Evolutionary conservation across 2,329 filamentous ascomycete genomes (phyloP).

Genomic region (Fusarium fracticaudum): DNA sequence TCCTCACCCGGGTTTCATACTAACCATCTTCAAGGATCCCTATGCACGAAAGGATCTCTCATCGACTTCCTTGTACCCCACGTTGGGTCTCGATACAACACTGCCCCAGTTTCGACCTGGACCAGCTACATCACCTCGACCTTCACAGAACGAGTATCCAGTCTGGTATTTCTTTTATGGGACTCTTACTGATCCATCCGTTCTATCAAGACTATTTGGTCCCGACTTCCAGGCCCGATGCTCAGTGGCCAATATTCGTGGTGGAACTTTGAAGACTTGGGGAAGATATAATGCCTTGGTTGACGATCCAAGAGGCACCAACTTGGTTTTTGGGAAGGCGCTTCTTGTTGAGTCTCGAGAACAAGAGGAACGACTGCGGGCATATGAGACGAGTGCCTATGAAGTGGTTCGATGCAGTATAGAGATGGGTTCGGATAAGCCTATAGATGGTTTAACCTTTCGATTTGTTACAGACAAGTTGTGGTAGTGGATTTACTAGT

Average conservation of each 20-base stretch:
- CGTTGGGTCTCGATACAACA: conserved; percentile 6
- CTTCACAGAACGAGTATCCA: background rate
- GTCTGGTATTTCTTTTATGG: conserved; percentile 22
- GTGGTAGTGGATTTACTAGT: no score
- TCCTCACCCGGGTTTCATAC: rapidly evolving
- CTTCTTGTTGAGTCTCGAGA: background rate
- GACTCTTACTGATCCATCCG: background rate
- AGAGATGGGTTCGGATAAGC: background rate
- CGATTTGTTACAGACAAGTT: background rate
- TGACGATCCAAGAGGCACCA: background rate
- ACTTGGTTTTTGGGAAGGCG: background rate
- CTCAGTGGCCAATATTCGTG: background rate
- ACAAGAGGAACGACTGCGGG: background rate
- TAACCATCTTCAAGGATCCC: conserved; percentile 1
- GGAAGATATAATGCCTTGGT: conserved; percentile 1
- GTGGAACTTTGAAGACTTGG: background rate
- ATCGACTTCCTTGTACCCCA: background rate
- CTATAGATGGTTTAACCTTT: background rate
- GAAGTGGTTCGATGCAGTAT: background rate
- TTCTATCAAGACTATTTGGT: background rate
- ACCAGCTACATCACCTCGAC: rapidly evolving
- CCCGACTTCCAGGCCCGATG: background rate
- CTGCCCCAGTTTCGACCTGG: background rate
- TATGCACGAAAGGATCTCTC: background rate
- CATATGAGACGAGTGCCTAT: conserved; percentile 5